Conservation (phyloP, 2,329 filamentous ascomycete species). For the Biscogniauxia sp. region DNA sequence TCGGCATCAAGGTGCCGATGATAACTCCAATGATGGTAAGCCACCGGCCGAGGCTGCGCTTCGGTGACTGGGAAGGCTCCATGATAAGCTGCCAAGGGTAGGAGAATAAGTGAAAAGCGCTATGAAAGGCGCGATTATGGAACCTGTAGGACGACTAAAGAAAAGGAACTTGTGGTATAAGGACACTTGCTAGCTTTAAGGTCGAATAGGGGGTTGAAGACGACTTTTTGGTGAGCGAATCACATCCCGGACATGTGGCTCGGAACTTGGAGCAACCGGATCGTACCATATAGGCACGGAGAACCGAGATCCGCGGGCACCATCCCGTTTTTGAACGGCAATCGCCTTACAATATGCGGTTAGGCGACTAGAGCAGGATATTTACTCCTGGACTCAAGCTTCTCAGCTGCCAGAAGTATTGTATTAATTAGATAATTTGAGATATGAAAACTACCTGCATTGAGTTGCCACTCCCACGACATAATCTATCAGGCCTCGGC, state of each 20-base stretch:
- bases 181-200: neutral
- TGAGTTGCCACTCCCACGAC: too few species aligned
- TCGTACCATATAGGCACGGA: neutral
- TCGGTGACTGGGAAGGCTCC: neutral
- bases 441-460: too few species aligned
- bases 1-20: constrained; percentile 51
- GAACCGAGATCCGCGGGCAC: neutral
- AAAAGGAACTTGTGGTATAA: neutral
- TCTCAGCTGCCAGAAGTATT: too few species aligned
- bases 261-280: neutral
- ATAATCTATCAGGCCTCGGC: too few species aligned
- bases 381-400: neutral
- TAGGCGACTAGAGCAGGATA: neutral
- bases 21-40: constrained; percentile 52
- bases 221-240: neutral
- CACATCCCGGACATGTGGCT: neutral
- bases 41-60: constrained; percentile 33
- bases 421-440: too few species aligned
- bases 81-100: neutral
- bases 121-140: neutral
- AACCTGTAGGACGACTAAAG: neutral
- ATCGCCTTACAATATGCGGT: neutral
- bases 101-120: neutral
- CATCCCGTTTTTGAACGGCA: neutral
- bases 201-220: neutral